These are phyloP conservation scores for Paraphoma sp. DNA, from an alignment of 2,329 filamentous ascomycete genomes.

Conservation along the genomic window DNA sequence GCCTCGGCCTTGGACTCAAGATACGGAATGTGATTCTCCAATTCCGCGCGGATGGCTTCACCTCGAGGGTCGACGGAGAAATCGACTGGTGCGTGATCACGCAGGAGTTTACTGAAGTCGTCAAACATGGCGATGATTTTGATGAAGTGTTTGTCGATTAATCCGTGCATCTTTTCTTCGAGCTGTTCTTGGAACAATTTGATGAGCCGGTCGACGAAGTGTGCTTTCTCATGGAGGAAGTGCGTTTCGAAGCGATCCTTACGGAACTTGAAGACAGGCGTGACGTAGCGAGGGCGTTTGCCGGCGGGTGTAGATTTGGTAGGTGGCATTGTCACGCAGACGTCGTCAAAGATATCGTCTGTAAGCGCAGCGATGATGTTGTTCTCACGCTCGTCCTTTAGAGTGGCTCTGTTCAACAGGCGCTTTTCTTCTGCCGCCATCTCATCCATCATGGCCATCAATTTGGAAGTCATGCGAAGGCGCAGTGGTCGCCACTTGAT, in stretches of 20 bases:
- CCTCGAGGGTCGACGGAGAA: conserved; percentile 8
- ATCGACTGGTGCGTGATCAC: conserved; percentile 6
- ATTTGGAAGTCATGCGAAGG: conserved; percentile 6
- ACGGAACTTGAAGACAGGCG: conserved; percentile 17
- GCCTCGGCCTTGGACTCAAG: conserved; percentile 1
- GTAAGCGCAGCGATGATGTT: conserved; percentile 20
- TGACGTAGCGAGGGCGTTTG: conserved; percentile 14
- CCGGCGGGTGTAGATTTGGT: conserved; percentile 1
- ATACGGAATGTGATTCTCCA: conserved; percentile 3
- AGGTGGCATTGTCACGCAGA: conserved; percentile 1
- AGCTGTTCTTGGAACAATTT: conserved; percentile 13
- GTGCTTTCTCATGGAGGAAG: conserved; percentile 7
- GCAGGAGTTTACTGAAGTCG: conserved; percentile 2
- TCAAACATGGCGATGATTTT: conserved; percentile 3
- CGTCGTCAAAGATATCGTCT: conserved; percentile 15
- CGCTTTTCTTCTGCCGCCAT: conserved; percentile 1
- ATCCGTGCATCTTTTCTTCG: conserved; percentile 59
- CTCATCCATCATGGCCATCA: conserved; percentile 10
- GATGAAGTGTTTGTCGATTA: conserved; percentile 9
- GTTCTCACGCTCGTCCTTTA: conserved; percentile 17
- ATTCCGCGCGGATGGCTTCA: conserved; percentile 3
- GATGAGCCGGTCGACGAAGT: conserved; percentile 18
- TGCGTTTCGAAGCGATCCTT: conserved; percentile 8
- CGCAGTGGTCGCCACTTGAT: conserved; percentile 10
- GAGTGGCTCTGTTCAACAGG: conserved; percentile 6